A percentile compares a stretch with the other conserved stretches of the same genome.
Conservation (phyloP, 176 grass and related monocot genomes). For the Eragrostis curvula region DNA sequence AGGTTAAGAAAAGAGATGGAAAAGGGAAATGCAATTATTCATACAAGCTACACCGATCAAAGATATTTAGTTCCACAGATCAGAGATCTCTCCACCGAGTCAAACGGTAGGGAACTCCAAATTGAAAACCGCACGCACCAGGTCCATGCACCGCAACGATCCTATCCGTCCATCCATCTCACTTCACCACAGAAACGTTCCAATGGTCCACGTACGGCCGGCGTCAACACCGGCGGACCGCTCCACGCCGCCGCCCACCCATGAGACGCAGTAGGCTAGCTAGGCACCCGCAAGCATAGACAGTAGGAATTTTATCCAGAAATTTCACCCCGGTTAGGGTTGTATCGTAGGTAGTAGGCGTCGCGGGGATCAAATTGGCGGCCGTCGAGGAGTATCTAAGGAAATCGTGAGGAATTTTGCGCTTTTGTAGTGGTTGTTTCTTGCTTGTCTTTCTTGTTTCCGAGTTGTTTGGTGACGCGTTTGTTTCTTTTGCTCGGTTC, state of each 20-base stretch:
- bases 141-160: slow-evolving; percentile 31
- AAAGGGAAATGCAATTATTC: no score
- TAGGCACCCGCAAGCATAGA: slow-evolving; percentile 14
- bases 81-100: neutral
- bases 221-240: neutral
- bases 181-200: neutral
- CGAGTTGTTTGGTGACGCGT: slow-evolving; percentile 10
- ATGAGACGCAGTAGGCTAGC: neutral
- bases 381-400: neutral
- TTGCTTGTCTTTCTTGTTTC: neutral
- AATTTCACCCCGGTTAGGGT: neutral
- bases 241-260: neutral
- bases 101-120: slow-evolving; percentile 16
- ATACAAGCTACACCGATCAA: no score
- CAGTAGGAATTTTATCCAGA: slow-evolving; percentile 14
- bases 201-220: neutral
- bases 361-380: neutral
- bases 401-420: slow-evolving; percentile 33
- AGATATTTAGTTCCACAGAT: neutral
- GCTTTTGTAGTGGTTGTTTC: neutral
- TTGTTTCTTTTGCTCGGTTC: neutral
- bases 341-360: slow-evolving; percentile 17
- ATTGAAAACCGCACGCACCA: neutral
- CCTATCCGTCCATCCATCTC: slow-evolving; percentile 7
- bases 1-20: no score